A percentile compares a stretch with the other conserved stretches of the same genome.
phyloP scores from a whole-genome alignment of 2,329 filamentous ascomycete genomes.

The Ophiostoma angusticollis region DNA sequence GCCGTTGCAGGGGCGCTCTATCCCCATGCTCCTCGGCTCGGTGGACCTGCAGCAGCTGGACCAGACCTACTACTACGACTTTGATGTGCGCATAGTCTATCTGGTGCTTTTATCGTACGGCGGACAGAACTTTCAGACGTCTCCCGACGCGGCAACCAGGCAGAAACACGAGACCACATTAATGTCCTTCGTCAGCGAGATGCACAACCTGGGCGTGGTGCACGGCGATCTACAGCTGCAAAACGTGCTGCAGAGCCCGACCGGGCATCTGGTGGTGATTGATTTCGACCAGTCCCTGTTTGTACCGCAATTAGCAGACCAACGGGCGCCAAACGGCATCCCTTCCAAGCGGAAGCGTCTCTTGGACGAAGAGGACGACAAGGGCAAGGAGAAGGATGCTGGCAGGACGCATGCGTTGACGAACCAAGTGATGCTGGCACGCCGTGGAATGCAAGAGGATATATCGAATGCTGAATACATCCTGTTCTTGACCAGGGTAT shows the following conservation, averaged over 20 bases:
- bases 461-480: too few relatives aligned
- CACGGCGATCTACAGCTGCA: conserved; percentile 9
- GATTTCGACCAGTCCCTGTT: conserved; percentile 11
- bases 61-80: conserved; percentile 8
- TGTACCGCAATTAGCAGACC: too few relatives aligned
- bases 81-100: conserved; percentile 9
- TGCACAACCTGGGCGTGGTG: conserved; percentile 7
- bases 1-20: conserved; percentile 5
- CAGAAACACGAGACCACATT: neutral
- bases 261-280: neutral
- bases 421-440: too few relatives aligned
- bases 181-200: neutral
- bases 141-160: neutral
- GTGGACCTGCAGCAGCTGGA: conserved; percentile 5
- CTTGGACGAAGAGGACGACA: too few relatives aligned
- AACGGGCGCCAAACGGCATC: too few relatives aligned
- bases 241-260: conserved; percentile 5
- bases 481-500: too few relatives aligned
- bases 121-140: neutral
- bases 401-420: too few relatives aligned
- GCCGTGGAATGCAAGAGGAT: too few relatives aligned
- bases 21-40: conserved; percentile 9
- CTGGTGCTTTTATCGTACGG: conserved; percentile 9
- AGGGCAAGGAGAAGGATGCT: too few relatives aligned
- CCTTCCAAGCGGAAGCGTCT: too few relatives aligned